Evolutionary conservation across 345 rosid species (phyloP), one percentile per base, ranked within the genome.

Genomic region (Sonneratia alba): DNA sequence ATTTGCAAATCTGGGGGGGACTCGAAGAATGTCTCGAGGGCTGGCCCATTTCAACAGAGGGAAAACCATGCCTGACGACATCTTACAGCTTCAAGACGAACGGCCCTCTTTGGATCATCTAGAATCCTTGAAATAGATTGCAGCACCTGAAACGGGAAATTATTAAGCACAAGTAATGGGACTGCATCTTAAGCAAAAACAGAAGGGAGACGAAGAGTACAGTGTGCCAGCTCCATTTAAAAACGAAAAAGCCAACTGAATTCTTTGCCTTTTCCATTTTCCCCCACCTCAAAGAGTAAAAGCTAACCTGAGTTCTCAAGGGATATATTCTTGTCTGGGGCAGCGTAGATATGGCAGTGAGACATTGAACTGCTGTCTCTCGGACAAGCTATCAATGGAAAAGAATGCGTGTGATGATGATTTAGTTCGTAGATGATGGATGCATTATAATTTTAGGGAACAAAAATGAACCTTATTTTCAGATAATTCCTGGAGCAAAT

Each of bases 301-400:
- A 69, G 68, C 85, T 67, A 67, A 90, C 98, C 97, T 90, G 79
- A 49, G 71, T 76, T 83, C 93, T 83, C 83, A 87, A 70, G 69
- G 95, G 95, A 80, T 88, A 94, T 48, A 90, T 82, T 77, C 91
- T 87, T 21, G 87, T 45, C 64, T 85, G 83, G 19, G 97, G 91
- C 82, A 94, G 87, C 77, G 77, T 82, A 62, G 89, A 81, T 81
- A 89, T 67, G 7, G 97, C 88, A 75, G 75, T 77, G 45, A 92
- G 95, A 83, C 99, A 92, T 72, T 90, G 96, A 74, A 95, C 77
- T 22, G 93, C 89, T 1, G 99, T 92, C 82, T 95, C 96, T 63
- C 97, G 88, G 59, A 89, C 89, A 79, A 85, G 81, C 99, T 94
- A 82, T 67, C 66, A 73, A 76, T 37, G 74, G 45, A 19, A 68